Evolutionary conservation across 2,329 filamentous ascomycete genomes (phyloP).

Genomic region (Corniculantispora saksenae): DNA sequence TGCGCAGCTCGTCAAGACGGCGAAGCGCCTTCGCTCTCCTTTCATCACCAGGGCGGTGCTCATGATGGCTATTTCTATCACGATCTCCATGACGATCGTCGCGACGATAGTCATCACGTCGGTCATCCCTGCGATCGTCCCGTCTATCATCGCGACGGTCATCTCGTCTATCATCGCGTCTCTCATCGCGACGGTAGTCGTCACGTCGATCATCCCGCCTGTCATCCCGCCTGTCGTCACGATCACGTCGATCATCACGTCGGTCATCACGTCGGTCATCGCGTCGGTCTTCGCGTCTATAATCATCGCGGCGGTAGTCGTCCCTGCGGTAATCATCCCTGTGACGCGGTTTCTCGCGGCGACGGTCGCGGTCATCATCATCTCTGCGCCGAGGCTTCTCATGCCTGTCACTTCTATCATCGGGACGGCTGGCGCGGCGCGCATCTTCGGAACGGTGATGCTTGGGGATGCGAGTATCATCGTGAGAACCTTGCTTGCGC

Average conservation of each 20-base stretch:
- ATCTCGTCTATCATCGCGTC: constrained; percentile 3
- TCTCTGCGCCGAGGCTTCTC: constrained; percentile 34
- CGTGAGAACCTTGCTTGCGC: constrained; percentile 58
- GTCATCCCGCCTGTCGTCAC: constrained; percentile 22
- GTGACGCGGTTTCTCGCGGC: constrained; percentile 27
- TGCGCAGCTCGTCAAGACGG: constrained; percentile 45
- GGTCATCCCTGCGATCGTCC: constrained; percentile 21
- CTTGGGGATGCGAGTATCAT: constrained; percentile 46
- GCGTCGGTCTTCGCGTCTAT: constrained; percentile 25
- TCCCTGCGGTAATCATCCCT: constrained; percentile 26
- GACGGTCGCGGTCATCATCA: constrained; percentile 27
- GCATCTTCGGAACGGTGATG: constrained; percentile 43
- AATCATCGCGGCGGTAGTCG: constrained; percentile 25
- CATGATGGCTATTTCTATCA: constrained; percentile 28
- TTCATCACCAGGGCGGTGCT: constrained; percentile 39
- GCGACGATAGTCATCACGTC: constrained; percentile 8
- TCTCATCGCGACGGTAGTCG: constrained; percentile 24
- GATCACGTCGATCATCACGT: constrained; percentile 24
- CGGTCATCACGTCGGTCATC: constrained; percentile 31
- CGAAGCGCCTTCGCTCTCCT: constrained; percentile 42
- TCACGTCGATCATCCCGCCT: constrained; percentile 23
- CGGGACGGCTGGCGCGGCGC: constrained; percentile 39
- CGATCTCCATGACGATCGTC: constrained; percentile 24
- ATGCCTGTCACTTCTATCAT: constrained; percentile 38
- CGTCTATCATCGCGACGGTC: constrained; percentile 17